Conservation (phyloP, 148 eudicot species). For the Chenopodium suecicum region DNA sequence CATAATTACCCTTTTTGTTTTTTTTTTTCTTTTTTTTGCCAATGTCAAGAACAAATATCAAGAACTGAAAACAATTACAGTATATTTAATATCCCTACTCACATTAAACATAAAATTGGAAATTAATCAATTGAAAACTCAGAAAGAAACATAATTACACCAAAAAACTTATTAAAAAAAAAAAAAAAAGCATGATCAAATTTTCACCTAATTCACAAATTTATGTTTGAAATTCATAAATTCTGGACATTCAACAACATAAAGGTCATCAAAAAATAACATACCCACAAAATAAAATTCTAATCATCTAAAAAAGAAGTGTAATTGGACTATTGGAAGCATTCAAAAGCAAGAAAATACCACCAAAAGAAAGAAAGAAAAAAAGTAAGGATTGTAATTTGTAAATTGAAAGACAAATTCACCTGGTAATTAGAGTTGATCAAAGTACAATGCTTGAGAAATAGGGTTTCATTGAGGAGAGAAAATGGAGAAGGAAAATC, state of each 20-base stretch:
- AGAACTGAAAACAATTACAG: background rate
- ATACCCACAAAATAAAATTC: too few species aligned
- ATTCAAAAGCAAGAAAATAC: too few species aligned
- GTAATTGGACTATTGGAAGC: too few species aligned
- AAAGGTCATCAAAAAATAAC: background rate
- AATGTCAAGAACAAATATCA: background rate
- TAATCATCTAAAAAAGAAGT: too few species aligned
- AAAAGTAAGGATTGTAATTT: background rate
- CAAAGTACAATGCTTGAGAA: background rate
- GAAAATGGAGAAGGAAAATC: background rate
- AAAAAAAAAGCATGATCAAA: background rate
- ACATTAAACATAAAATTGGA: background rate
- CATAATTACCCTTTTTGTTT: background rate
- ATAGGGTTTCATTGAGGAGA: background rate
- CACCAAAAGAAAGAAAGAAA: background rate
- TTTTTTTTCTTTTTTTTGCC: background rate
- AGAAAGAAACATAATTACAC: background rate
- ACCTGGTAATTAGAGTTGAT: background rate
- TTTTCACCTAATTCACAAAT: background rate
- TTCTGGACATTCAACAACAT: background rate
- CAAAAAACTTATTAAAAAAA: too few species aligned
- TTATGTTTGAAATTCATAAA: background rate
- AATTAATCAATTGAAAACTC: background rate
- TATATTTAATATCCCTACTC: background rate
- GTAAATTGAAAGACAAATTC: background rate